Evolutionary conservation across 2,329 filamentous ascomycete genomes (phyloP), one percentile per base, ranked within the genome.

Genomic region (Niveomyces coronatus): DNA sequence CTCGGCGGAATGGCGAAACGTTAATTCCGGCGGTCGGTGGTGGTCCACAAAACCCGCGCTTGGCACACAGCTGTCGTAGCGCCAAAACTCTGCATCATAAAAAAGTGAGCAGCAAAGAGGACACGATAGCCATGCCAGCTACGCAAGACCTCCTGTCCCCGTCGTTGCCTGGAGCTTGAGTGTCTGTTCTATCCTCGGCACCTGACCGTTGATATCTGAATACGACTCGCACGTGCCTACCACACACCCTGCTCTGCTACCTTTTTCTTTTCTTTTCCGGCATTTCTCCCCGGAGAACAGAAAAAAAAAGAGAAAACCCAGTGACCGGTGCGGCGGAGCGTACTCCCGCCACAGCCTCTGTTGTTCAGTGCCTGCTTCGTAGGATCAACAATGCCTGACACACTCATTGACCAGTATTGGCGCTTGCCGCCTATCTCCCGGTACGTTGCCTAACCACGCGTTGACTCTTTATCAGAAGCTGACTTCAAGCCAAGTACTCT

Each of bases 351-450:
- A n/a, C n/a, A 39, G 26, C 37, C 31, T 40, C 37, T 35, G n/a
- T n/a, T n/a, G n/a, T n/a, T n/a, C n/a, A n/a, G n/a, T n/a, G n/a
- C n/a, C n/a, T n/a, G n/a, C 31, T 29, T 40, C 39, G 39, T 41
- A 41, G 39, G 29, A 37, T 34, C n/a, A n/a, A 41, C 3, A 31
- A 38, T 40, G 33, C 20, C 36, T 42, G 34, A 41, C 41, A 43
- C 44, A 35, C 44, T 52, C 15, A 34, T 51, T 36, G 54, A 55
- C 22, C 52, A 49, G 43, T 67, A 60, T 50, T 61, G 59, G 61
- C 57, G 53, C 44, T 46, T 60, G 47, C 63, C 64, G 26, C 53
- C 59, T 34, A 51, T 67, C 44, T 52, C 64, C 44, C 61, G 64
- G 64, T 67, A 55, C 52, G 61, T 41, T 22, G n/a, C 15, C 17